Percentiles rank a stretch among this genome's conserved stretches.
Conservation (phyloP, 2,329 filamentous ascomycete genomes). For the Dactylellina sp. region DNA sequence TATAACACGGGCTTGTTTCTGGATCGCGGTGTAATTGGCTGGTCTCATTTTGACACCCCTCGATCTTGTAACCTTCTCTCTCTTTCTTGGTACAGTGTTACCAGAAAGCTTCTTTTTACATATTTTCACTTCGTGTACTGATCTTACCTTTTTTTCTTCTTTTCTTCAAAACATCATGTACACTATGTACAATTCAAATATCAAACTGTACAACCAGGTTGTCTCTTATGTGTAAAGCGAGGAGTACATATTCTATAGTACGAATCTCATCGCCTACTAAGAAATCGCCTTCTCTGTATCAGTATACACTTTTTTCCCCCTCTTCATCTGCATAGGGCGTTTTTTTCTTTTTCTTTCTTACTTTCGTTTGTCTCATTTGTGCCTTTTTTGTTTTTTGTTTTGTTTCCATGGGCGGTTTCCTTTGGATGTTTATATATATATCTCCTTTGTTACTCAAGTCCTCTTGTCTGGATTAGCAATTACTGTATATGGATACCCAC, state of each 20-base stretch:
- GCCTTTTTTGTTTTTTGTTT: background rate
- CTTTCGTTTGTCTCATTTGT: background rate
- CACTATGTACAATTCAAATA: conserved; percentile 12
- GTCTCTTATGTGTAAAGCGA: conserved; percentile 6
- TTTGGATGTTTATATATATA: background rate
- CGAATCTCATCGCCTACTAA: conserved; percentile 19
- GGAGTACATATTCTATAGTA: conserved; percentile 16
- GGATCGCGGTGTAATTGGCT: conserved; percentile 35
- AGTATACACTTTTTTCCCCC: conserved; percentile 7
- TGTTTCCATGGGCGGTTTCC: background rate
- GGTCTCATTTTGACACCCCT: conserved; percentile 10
- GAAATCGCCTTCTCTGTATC: conserved; percentile 5
- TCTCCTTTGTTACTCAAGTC: background rate
- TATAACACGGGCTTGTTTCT: conserved; percentile 12
- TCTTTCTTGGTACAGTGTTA: conserved; percentile 16
- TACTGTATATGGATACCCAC: conserved; percentile 15
- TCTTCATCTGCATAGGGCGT: conserved; percentile 3
- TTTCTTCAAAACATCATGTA: conserved; percentile 12
- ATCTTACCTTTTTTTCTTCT: conserved; percentile 22
- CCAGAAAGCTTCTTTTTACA: background rate
- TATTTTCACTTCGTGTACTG: conserved; percentile 43
- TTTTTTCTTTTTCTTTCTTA: conserved; percentile 3
- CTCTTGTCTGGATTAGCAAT: conserved; percentile 3
- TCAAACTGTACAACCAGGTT: conserved; percentile 8
- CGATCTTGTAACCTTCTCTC: conserved; percentile 6